Conservation (phyloP, 208 protist genomes). For the Trypanosoma cruzi region DNA sequence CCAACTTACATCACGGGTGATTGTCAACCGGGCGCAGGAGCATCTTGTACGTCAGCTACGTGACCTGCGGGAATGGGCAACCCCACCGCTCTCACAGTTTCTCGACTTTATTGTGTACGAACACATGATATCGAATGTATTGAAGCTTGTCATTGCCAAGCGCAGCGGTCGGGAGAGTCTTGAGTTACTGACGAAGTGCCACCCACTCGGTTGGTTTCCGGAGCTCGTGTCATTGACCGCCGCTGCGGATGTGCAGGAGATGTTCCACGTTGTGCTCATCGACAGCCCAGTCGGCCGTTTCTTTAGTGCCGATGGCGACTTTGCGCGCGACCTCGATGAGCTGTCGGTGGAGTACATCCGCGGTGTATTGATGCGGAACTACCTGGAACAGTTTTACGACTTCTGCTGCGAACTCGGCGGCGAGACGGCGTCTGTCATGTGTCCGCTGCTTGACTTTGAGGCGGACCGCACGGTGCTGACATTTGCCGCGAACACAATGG, state of each 20-base stretch:
- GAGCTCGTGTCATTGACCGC: conserved; percentile 94
- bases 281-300: conserved; percentile 96
- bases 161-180: conserved; percentile 81
- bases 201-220: conserved; percentile 98
- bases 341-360: conserved; percentile 98
- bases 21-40: conserved; percentile 93
- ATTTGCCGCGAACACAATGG: conserved; percentile 98
- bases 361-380: conserved; percentile 98
- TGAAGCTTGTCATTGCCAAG: conserved; percentile 92
- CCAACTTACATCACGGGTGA: conserved; percentile 87
- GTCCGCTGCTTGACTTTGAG: conserved; percentile 93
- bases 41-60: conserved; percentile 97
- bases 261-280: conserved; percentile 97
- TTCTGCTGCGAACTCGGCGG: conserved; percentile 93
- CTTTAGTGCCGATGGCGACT: conserved; percentile 77
- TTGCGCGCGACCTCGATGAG: conserved; percentile 87
- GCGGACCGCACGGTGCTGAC: conserved; percentile 97
- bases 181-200: conserved; percentile 96
- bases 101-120: conserved; percentile 99
- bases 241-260: conserved; percentile 91
- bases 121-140: conserved; percentile 97
- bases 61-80: conserved; percentile 94
- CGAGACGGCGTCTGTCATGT: conserved; percentile 92
- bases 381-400: conserved; percentile 98
- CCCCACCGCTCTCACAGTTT: conserved; percentile 96